phyloP scores from a whole-genome alignment of 495 filamentous ascomycete genomes.

The Daldinia vernicosa region DNA sequence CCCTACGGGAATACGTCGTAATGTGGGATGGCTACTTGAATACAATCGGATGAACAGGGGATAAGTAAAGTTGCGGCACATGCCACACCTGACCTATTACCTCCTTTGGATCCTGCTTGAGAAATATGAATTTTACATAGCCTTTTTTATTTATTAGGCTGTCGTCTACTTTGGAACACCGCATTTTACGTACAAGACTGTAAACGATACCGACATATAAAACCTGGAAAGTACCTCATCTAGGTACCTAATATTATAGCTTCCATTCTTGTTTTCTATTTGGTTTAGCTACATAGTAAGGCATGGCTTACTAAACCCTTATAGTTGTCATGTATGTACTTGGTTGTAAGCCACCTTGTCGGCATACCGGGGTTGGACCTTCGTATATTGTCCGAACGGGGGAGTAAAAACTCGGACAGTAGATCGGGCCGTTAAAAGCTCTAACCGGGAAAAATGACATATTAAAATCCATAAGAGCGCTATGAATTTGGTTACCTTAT shows the following conservation, averaged over 20 bases:
- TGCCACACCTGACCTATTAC: neutral
- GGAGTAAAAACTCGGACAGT: neutral
- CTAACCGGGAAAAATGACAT: neutral
- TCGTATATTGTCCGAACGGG: neutral
- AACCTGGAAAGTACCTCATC: neutral
- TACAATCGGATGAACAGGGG: no score
- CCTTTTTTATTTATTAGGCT: neutral
- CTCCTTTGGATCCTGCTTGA: neutral
- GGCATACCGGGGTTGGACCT: neutral
- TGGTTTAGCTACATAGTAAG: neutral
- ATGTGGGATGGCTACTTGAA: neutral
- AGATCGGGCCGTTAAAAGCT: neutral
- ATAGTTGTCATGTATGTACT: neutral
- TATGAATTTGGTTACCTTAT: neutral
- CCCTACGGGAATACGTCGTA: constrained; percentile 21
- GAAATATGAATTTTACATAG: neutral
- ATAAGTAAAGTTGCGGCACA: constrained; percentile 9
- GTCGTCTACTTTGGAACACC: neutral
- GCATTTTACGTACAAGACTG: neutral
- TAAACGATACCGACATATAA: neutral
- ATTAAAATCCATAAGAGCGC: neutral
- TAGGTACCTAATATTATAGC: no score
- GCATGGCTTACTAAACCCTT: neutral
- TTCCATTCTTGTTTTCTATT: neutral
- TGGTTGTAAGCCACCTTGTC: neutral